Conservation (phyloP, 306 rosid species). For the Pachyrhizus erosus region DNA sequence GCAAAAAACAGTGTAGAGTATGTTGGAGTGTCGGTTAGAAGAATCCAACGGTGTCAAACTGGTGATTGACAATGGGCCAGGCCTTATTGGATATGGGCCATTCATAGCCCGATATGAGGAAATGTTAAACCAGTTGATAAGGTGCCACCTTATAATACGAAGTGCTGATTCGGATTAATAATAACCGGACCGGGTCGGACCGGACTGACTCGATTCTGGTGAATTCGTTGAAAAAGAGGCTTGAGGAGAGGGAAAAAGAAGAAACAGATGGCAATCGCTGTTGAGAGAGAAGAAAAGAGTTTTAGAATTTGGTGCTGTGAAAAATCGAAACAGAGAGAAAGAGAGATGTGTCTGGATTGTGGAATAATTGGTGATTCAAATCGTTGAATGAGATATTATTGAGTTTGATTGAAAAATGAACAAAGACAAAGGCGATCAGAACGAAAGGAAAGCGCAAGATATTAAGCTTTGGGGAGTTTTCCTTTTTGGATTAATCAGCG, state of each 20-base stretch:
- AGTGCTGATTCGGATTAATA: constrained; percentile 18
- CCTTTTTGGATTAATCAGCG: constrained; percentile 75
- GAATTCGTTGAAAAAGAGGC: background rate
- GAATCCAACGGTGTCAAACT: constrained; percentile 30
- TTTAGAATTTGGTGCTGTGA: background rate
- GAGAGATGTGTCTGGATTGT: constrained; percentile 49
- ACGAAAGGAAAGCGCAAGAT: constrained; percentile 53
- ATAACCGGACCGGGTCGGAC: background rate
- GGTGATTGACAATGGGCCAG: constrained; percentile 27
- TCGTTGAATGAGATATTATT: background rate
- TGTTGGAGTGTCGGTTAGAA: constrained; percentile 49
- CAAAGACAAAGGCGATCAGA: constrained; percentile 50
- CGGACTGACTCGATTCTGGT: background rate
- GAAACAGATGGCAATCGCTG: background rate
- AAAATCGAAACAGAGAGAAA: background rate
- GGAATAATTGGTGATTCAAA: background rate
- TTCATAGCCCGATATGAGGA: background rate
- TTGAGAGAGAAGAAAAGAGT: background rate
- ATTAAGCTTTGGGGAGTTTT: constrained; percentile 78
- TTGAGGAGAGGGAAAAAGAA: background rate
- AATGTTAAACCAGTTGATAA: background rate
- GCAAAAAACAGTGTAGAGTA: background rate
- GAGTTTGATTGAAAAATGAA: constrained; percentile 51
- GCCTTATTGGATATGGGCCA: constrained; percentile 15
- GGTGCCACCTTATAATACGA: constrained; percentile 32